A percentile compares a stretch with the other conserved stretches of the same genome.
phyloP scores from a whole-genome alignment of 2,329 filamentous ascomycete genomes.

The Cladosporium austrohemisphaericum region DNA sequence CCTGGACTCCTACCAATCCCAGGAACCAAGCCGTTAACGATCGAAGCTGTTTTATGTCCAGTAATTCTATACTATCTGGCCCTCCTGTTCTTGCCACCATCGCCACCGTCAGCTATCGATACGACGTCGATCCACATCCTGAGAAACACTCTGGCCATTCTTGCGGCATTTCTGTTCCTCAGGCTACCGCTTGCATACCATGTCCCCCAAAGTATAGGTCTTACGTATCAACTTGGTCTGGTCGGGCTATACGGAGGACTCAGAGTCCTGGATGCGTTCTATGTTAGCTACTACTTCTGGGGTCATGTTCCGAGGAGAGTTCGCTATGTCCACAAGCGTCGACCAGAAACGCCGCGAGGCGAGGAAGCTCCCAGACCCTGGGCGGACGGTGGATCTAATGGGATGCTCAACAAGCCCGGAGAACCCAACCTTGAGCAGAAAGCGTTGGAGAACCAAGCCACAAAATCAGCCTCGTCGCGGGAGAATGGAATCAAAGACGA shows the following conservation, averaged over 20 bases:
- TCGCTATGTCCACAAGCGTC: constrained; percentile 36
- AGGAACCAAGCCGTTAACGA: constrained; percentile 38
- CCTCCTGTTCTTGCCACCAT: constrained; percentile 39
- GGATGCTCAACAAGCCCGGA: constrained; percentile 18
- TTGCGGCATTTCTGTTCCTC: constrained; percentile 40
- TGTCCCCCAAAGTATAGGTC: constrained; percentile 43
- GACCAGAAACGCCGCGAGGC: constrained; percentile 29
- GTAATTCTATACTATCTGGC: constrained; percentile 43
- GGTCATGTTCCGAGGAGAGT: constrained; percentile 41
- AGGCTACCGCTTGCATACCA: constrained; percentile 41
- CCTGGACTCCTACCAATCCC: constrained; percentile 41
- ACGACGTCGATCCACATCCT: constrained; percentile 29
- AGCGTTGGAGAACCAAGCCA: constrained; percentile 10
- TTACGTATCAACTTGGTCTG: constrained; percentile 44
- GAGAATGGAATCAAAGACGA: not conserved
- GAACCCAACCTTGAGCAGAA: constrained; percentile 11
- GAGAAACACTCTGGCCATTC: constrained; percentile 37
- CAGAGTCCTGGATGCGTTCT: constrained; percentile 43
- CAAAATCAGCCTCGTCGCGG: not conserved
- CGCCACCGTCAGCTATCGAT: constrained; percentile 36
- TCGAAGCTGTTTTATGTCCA: constrained; percentile 38
- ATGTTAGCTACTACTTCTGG: constrained; percentile 41
- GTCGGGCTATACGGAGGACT: constrained; percentile 43
- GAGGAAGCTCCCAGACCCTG: constrained; percentile 20
- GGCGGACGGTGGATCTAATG: constrained; percentile 21